phyloP scores from a whole-genome alignment of 306 rosid genomes.

The Arachis stenosperma region DNA sequence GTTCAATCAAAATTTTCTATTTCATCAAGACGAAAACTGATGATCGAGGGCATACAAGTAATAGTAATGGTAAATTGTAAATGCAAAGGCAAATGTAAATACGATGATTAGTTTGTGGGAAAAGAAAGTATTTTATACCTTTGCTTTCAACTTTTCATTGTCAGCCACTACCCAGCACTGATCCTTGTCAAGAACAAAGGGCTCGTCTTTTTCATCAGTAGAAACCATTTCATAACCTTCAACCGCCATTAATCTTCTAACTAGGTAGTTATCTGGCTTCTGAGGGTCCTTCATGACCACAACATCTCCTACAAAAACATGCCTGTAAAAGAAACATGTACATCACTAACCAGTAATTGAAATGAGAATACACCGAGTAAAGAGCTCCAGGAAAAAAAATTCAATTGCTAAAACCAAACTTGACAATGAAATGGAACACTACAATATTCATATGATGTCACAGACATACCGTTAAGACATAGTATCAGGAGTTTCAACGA shows the following conservation, averaged over 20 bases:
- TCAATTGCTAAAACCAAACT: constrained; percentile 17
- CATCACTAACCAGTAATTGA: constrained; percentile 38
- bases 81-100: neutral
- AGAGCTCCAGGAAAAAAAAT: constrained; percentile 15
- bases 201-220: constrained; percentile 75
- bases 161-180: constrained; percentile 97
- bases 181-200: constrained; percentile 77
- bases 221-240: constrained; percentile 96
- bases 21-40: no score
- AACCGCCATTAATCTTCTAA: constrained; percentile 86
- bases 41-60: constrained; percentile 27
- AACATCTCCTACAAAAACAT: constrained; percentile 91
- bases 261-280: constrained; percentile 61
- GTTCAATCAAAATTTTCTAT: constrained; percentile 7
- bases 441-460: neutral
- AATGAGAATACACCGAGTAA: constrained; percentile 24
- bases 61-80: neutral
- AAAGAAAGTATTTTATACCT: constrained; percentile 57
- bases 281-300: constrained; percentile 87
- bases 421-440: neutral
- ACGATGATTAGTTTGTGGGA: constrained; percentile 10
- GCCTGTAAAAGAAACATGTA: constrained; percentile 61
- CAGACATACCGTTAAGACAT: no score
- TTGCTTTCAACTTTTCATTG: constrained; percentile 74
- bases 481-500: constrained; percentile 1